These are phyloP conservation scores for Thielaviopsis euricoi DNA, from an alignment of 2,329 filamentous ascomycete species.

Conservation along the genomic window DNA sequence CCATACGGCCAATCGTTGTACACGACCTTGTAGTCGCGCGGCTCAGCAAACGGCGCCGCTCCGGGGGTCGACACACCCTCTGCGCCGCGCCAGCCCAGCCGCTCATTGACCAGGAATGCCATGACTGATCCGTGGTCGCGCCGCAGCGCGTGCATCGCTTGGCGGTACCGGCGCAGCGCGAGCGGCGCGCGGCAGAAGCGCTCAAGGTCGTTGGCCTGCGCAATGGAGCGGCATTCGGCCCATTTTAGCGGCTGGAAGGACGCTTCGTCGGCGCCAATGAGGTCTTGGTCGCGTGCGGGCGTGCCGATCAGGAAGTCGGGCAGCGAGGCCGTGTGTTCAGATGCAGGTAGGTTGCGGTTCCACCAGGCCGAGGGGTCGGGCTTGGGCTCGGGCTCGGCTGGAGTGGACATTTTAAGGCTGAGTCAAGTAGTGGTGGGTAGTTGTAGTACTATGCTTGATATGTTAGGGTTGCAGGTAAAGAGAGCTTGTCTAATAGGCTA, in stretches of 20 bases:
- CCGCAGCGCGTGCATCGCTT: constrained; percentile 48
- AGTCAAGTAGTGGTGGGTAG: no score
- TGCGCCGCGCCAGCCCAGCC: constrained; percentile 46
- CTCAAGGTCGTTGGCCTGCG: constrained; percentile 51
- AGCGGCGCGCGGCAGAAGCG: constrained; percentile 62
- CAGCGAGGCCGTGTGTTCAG: constrained; percentile 47
- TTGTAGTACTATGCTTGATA: no score
- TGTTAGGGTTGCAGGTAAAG: no score
- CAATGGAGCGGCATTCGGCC: constrained; percentile 48
- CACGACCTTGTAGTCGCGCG: constrained; percentile 53
- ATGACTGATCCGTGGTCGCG: constrained; percentile 59
- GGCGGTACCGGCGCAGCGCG: constrained; percentile 61
- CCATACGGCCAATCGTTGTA: constrained; percentile 94
- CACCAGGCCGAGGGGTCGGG: constrained; percentile 43
- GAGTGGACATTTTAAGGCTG: neutral
- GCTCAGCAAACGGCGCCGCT: constrained; percentile 11
- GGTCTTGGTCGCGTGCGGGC: constrained; percentile 49
- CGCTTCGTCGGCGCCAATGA: constrained; percentile 54
- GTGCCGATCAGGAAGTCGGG: constrained; percentile 52
- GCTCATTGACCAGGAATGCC: constrained; percentile 54
- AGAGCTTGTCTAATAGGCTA: no score
- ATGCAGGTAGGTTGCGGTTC: constrained; percentile 60
- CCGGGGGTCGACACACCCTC: neutral
- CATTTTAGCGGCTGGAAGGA: constrained; percentile 50
- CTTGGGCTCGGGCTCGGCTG: neutral